phyloP scores from a whole-genome alignment of 805 yeast genomes.

The Ogataea haglerorum region DNA sequence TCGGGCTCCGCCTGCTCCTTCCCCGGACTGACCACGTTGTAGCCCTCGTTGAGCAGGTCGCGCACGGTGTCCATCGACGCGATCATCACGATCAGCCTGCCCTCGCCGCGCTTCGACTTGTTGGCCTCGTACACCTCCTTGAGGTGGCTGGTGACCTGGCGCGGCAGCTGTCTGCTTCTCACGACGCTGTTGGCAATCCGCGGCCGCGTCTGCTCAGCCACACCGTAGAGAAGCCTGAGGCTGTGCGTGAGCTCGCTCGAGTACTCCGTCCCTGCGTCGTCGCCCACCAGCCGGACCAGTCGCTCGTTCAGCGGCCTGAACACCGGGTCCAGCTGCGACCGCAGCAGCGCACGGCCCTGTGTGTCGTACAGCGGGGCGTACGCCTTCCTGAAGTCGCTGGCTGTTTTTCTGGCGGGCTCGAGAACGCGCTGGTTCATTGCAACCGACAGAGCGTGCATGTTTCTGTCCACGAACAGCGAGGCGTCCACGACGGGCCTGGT shows the following conservation, averaged over 20 bases:
- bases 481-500: slow-evolving; percentile 52
- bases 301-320: slow-evolving; percentile 58
- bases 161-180: slow-evolving; percentile 35
- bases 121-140: slow-evolving; percentile 38
- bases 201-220: slow-evolving; percentile 38
- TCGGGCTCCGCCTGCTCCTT: background rate
- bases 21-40: slow-evolving; percentile 12
- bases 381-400: slow-evolving; percentile 45
- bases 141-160: slow-evolving; percentile 34
- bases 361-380: slow-evolving; percentile 52
- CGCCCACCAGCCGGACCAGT: slow-evolving; percentile 40
- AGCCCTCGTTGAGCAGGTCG: slow-evolving; percentile 21
- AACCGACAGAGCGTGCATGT: slow-evolving; percentile 31
- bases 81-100: slow-evolving; percentile 29
- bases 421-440: slow-evolving; percentile 34
- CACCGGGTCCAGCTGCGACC: slow-evolving; percentile 61
- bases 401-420: slow-evolving; percentile 48
- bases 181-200: slow-evolving; percentile 27
- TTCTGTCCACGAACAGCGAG: slow-evolving; percentile 33
- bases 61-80: slow-evolving; percentile 33
- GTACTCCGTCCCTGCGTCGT: slow-evolving; percentile 16
- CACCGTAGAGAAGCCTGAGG: slow-evolving; percentile 38
- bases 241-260: slow-evolving; percentile 57
- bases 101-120: slow-evolving; percentile 38
- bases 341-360: slow-evolving; percentile 58